Evolutionary conservation across 371 early-diverging fungal species (phyloP).

Genomic region (Mucor velutinosus): DNA sequence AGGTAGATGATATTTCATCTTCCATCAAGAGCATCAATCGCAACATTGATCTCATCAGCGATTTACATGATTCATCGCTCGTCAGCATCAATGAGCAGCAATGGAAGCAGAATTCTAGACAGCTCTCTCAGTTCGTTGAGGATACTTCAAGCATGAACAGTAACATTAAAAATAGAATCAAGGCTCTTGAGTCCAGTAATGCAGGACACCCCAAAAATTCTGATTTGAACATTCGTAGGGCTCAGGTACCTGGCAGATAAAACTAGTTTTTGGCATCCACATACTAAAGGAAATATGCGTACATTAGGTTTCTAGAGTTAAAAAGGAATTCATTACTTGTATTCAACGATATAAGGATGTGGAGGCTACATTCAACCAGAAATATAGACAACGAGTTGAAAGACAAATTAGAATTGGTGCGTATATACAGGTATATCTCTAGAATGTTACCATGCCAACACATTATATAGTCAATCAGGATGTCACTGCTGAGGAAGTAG

Average conservation of each 20-base stretch:
- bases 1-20: conserved; percentile 64
- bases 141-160: conserved; percentile 59
- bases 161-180: conserved; percentile 59
- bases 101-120: conserved; percentile 50
- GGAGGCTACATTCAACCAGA: conserved; percentile 80
- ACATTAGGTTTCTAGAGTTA: conserved; percentile 67
- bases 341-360: conserved; percentile 83
- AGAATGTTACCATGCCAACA: neutral
- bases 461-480: conserved; percentile 74
- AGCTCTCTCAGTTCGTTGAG: conserved; percentile 63
- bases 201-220: conserved; percentile 21
- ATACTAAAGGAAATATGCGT: neutral
- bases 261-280: neutral
- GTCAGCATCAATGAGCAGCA: conserved; percentile 67
- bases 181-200: conserved; percentile 39
- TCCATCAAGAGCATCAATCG: conserved; percentile 57
- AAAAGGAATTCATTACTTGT: conserved; percentile 81
- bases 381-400: conserved; percentile 84
- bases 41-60: conserved; percentile 62
- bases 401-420: conserved; percentile 85
- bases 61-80: conserved; percentile 63
- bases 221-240: conserved; percentile 35
- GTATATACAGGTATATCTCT: neutral
- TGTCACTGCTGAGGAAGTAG: conserved; percentile 83
- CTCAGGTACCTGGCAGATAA: conserved; percentile 22